These are phyloP conservation scores for Plasmodium relictum DNA, from an alignment of 169 alveolate genomes.

Conservation along the genomic window DNA sequence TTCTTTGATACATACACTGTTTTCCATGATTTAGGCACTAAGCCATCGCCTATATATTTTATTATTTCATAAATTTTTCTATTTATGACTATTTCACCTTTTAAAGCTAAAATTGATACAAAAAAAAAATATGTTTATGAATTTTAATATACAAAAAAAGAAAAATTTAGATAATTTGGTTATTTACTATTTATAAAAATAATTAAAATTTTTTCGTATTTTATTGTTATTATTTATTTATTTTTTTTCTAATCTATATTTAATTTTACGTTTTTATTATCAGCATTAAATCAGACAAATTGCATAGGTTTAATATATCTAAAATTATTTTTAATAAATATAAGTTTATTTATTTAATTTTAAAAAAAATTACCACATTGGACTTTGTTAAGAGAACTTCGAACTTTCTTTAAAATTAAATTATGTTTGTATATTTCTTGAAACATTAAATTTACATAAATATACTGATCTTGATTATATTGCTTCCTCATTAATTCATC, in stretches of 20 bases:
- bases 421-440: slow-evolving; percentile 71
- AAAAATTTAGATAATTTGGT: neutral
- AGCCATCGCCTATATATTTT: slow-evolving; percentile 36
- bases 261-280: neutral
- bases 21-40: slow-evolving; percentile 76
- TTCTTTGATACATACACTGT: slow-evolving; percentile 48
- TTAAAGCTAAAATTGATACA: slow-evolving; percentile 67
- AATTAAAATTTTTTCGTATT: neutral
- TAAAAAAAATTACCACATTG: slow-evolving; percentile 42
- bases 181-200: neutral
- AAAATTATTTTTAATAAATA: neutral
- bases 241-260: neutral
- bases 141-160: neutral
- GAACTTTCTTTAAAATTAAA: slow-evolving; percentile 15
- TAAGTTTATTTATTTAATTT: neutral
- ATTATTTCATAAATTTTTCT: slow-evolving; percentile 61
- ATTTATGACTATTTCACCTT: slow-evolving; percentile 67
- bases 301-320: neutral
- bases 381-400: slow-evolving; percentile 68
- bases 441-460: slow-evolving; percentile 46
- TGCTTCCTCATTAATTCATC: slow-evolving; percentile 52
- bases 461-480: slow-evolving; percentile 43
- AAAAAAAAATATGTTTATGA: neutral
- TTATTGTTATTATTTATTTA: no score
- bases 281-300: neutral